Evolutionary conservation across 768 basidiomycete genomes (phyloP).

Genomic region (Hygrocybe coccinea): DNA sequence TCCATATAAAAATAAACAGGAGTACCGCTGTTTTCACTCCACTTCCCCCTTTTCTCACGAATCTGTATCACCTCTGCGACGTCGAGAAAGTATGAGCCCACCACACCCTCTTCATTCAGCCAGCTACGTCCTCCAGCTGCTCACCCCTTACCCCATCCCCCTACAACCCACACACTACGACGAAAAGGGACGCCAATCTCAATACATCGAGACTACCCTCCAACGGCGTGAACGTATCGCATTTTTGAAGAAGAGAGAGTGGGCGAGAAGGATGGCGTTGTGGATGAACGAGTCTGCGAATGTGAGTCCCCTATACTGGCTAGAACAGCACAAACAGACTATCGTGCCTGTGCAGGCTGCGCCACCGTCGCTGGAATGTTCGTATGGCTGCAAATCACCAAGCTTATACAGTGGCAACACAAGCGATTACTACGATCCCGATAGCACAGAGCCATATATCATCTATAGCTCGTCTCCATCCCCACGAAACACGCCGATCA

Average conservation of each 20-base stretch:
- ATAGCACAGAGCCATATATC: constrained; percentile 3
- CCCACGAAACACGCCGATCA: not conserved
- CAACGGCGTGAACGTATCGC: constrained; percentile 50
- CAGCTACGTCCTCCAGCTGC: constrained; percentile 21
- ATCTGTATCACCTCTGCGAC: no score
- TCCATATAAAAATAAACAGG: no score
- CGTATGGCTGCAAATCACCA: not conserved
- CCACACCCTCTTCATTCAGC: constrained; percentile 16
- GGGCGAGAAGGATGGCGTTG: constrained; percentile 9
- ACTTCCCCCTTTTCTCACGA: no score
- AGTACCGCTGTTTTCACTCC: no score
- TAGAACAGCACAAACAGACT: not conserved
- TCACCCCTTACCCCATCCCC: constrained; percentile 22
- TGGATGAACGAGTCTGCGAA: constrained; percentile 1
- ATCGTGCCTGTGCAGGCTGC: not conserved
- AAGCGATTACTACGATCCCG: not conserved
- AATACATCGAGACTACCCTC: constrained; percentile 39
- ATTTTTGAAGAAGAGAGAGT: constrained; percentile 46
- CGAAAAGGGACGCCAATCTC: constrained; percentile 40
- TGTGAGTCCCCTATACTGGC: not conserved
- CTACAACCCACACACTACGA: constrained; percentile 34
- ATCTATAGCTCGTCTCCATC: constrained; percentile 4
- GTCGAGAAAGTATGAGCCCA: no score
- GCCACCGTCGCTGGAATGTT: not conserved
- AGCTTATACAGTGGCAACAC: not conserved